Evolutionary conservation across 2,329 filamentous ascomycete species (phyloP), one percentile per base, ranked within the genome.

Genomic region (Calonectria ilicicola): DNA sequence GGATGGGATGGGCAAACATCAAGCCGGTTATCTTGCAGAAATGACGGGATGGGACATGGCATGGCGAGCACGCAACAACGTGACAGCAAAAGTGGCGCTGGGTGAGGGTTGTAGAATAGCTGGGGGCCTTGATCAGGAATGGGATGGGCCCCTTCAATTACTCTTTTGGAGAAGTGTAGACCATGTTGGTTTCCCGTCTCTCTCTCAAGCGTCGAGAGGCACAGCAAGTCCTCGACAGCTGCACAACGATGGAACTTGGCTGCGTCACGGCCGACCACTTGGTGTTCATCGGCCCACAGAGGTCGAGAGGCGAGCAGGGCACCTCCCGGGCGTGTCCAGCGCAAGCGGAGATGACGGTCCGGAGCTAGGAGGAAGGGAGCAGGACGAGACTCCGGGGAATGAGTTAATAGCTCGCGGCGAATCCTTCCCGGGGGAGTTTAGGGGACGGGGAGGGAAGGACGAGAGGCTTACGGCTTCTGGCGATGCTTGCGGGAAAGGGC

Each of bases 61-160:
- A 58, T 58, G 53, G 53, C 53, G 53, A 58, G 53, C 53, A 58
- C 53, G 53, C 53, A 58, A 58, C 53, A 32, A 38, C n/a, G 53
- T 58, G 53, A 40, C 53, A 58, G 8, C 53, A 21, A 32, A 58
- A 58, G 53, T 58, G 53, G 53, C 21, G 29, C 51, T 38, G 32
- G 29, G 29, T 19, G 32, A 14, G n/a, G 19, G 29, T 32, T 10
- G 26, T 7, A 12, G 26, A 9, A 1, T 29, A n/a, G 17, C 51
- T n/a, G 27, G 29, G 51, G 51, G n/a, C 29, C 53, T 35, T 23
- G 32, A 58, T 56, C 14, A 23, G 46, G 46, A 49, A 49, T 7
- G 42, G 19, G 21, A 14, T 7, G 46, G 46, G 23, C 27, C 46
- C 46, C 46, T 49, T 23, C 46, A 14, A 23, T 26, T 26, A 15